Percentiles rank a stretch among this genome's conserved stretches.
These are phyloP conservation scores for Pyrenophora teres DNA, from an alignment of 2,329 filamentous ascomycete species.

Conservation along the genomic window DNA sequence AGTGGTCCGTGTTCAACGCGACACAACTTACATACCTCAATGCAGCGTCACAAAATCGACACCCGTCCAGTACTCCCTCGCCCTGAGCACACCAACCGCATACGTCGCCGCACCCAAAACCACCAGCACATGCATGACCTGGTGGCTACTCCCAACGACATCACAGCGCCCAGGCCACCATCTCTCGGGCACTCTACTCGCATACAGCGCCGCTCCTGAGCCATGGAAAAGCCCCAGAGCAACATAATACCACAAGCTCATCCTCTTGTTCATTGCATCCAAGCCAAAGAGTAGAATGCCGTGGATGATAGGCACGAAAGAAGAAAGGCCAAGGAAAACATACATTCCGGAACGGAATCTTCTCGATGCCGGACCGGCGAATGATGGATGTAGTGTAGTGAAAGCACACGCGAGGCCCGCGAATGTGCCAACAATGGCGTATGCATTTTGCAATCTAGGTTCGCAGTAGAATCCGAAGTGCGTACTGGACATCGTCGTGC, in stretches of 20 bases:
- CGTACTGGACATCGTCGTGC: slow-evolving; percentile 81
- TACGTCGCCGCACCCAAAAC: slow-evolving; percentile 47
- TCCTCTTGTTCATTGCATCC: slow-evolving; percentile 41
- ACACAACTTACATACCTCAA: background rate
- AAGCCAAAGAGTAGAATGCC: slow-evolving; percentile 40
- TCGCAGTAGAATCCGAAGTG: slow-evolving; percentile 55
- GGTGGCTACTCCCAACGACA: slow-evolving; percentile 54
- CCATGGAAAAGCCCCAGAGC: slow-evolving; percentile 48
- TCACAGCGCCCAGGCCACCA: slow-evolving; percentile 53
- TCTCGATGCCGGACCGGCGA: slow-evolving; percentile 31
- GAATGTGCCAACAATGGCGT: slow-evolving; percentile 42
- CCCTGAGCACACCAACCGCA: slow-evolving; percentile 41
- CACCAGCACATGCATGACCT: slow-evolving; percentile 57
- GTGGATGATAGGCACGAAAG: slow-evolving; percentile 50
- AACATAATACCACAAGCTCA: slow-evolving; percentile 50
- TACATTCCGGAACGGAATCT: slow-evolving; percentile 50
- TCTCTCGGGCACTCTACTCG: slow-evolving; percentile 51
- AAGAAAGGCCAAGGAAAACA: slow-evolving; percentile 49
- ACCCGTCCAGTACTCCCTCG: slow-evolving; percentile 39
- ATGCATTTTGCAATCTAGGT: slow-evolving; percentile 34
- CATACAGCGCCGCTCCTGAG: slow-evolving; percentile 24
- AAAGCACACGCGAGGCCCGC: slow-evolving; percentile 42
- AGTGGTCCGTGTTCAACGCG: background rate
- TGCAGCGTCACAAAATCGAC: background rate
- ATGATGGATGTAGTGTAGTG: slow-evolving; percentile 43